Percentiles rank a stretch among this genome's conserved stretches.
These are phyloP conservation scores for Phytophthora palmivora DNA, from an alignment of 352 stramenopile genomes.

Conservation along the genomic window DNA sequence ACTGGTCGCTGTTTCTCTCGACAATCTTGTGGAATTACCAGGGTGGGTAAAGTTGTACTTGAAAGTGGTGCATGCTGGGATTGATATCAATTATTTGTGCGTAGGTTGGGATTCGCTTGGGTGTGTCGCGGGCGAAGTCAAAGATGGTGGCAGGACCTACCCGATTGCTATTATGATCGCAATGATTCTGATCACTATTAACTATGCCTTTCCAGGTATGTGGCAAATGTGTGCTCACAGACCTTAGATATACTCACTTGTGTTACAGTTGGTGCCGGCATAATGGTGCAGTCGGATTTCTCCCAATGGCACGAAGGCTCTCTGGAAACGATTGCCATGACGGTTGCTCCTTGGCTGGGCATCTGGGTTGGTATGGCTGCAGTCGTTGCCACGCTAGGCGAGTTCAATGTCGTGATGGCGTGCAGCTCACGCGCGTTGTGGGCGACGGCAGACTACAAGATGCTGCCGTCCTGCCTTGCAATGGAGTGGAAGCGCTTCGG, in stretches of 20 bases:
- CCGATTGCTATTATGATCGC: slow-evolving; percentile 86
- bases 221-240: background rate
- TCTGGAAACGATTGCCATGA: slow-evolving; percentile 81
- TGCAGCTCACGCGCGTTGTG: slow-evolving; percentile 84
- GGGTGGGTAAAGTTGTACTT: slow-evolving; percentile 33
- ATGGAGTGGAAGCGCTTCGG: slow-evolving; percentile 80
- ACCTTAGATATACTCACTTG: background rate
- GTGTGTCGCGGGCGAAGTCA: slow-evolving; percentile 87
- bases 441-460: slow-evolving; percentile 86
- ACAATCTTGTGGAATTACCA: slow-evolving; percentile 91
- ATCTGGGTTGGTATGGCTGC: slow-evolving; percentile 83
- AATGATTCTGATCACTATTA: slow-evolving; percentile 84
- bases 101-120: slow-evolving; percentile 83
- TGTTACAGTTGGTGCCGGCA: slow-evolving; percentile 63
- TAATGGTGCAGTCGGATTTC: slow-evolving; percentile 82
- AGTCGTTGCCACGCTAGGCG: slow-evolving; percentile 79
- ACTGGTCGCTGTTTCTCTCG: slow-evolving; percentile 88
- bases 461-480: slow-evolving; percentile 71
- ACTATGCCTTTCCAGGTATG: slow-evolving; percentile 82
- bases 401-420: slow-evolving; percentile 90
- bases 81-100: background rate
- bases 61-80: background rate
- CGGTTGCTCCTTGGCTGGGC: slow-evolving; percentile 72
- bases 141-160: slow-evolving; percentile 80
- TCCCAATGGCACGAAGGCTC: slow-evolving; percentile 75